Conservation (phyloP, 2,329 filamentous ascomycete species). For the Stemphylium lycopersici region DNA sequence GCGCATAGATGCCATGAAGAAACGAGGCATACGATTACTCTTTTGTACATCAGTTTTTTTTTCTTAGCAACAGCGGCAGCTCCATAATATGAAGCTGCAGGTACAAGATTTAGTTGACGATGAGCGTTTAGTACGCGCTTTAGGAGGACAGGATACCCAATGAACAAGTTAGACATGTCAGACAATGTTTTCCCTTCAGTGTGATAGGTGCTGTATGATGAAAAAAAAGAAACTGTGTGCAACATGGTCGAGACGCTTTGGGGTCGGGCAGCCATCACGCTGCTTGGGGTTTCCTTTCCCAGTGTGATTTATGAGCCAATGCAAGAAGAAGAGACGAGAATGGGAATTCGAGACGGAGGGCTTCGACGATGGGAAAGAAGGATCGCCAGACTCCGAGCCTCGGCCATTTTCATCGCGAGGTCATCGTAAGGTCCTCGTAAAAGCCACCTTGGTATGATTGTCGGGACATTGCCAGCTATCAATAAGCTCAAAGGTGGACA, state of each 20-base stretch:
- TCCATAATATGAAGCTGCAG: neutral
- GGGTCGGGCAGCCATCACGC: neutral
- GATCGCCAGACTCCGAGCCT: no score
- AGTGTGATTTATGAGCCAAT: no score
- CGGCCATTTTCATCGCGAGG: no score
- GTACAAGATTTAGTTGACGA: neutral
- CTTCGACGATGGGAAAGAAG: no score
- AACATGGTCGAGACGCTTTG: neutral
- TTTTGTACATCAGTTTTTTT: constrained; percentile 1
- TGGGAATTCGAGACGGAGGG: no score
- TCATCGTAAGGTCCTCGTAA: no score
- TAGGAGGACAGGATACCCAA: constrained; percentile 1
- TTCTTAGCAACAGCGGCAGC: neutral
- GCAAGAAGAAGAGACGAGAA: no score
- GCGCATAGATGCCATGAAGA: constrained; percentile 3
- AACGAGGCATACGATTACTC: constrained; percentile 3
- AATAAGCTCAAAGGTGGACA: no score
- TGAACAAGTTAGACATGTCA: neutral
- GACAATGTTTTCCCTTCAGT: neutral
- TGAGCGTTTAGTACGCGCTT: neutral
- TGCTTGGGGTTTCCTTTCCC: no score
- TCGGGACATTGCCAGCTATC: no score
- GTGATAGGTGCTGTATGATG: neutral
- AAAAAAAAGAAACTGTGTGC: neutral
- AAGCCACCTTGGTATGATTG: no score